A percentile compares a stretch with the other conserved stretches of the same genome.
Evolutionary conservation across 2,329 filamentous ascomycete species (phyloP).

Genomic region (Fusarium nurragi): DNA sequence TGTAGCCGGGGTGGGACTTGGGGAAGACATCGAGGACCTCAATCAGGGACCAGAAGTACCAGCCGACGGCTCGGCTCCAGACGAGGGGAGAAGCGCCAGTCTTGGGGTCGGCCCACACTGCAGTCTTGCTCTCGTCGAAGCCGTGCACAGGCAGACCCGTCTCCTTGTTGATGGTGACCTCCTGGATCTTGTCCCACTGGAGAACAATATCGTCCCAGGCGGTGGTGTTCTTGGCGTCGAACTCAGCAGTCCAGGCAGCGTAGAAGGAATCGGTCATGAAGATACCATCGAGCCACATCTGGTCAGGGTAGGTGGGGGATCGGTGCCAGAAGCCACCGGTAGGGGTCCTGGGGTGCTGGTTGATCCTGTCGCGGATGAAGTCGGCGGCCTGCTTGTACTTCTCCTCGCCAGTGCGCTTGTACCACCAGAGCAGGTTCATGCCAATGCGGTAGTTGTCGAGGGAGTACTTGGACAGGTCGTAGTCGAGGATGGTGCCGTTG

Average conservation of each 20-base stretch:
- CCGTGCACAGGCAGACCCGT: conserved; percentile 61
- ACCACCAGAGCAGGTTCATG: conserved; percentile 61
- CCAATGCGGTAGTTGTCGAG: conserved; percentile 64
- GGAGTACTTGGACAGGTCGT: conserved; percentile 59
- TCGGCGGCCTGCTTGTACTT: conserved; percentile 61
- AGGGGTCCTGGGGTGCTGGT: conserved; percentile 60
- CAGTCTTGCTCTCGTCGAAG: conserved; percentile 60
- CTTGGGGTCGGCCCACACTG: conserved; percentile 60
- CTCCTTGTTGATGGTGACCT: conserved; percentile 51
- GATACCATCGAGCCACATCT: conserved; percentile 63
- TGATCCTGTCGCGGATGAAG: conserved; percentile 56
- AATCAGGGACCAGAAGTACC: conserved; percentile 63
- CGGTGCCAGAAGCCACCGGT: conserved; percentile 65
- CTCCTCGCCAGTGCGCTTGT: conserved; percentile 55
- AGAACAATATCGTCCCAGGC: conserved; percentile 57
- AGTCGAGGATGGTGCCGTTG: conserved; percentile 57
- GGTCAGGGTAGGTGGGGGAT: conserved; percentile 57
- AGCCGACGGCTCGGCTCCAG: conserved; percentile 64
- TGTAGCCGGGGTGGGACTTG: conserved; percentile 49
- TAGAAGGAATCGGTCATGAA: conserved; percentile 61
- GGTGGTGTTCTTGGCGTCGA: conserved; percentile 50
- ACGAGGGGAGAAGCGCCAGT: conserved; percentile 63
- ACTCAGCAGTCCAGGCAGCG: conserved; percentile 52
- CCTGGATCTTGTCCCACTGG: conserved; percentile 58
- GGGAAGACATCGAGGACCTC: conserved; percentile 60